phyloP scores from a whole-genome alignment of 148 eudicot species.

The Mesembryanthemum crystallinum region DNA sequence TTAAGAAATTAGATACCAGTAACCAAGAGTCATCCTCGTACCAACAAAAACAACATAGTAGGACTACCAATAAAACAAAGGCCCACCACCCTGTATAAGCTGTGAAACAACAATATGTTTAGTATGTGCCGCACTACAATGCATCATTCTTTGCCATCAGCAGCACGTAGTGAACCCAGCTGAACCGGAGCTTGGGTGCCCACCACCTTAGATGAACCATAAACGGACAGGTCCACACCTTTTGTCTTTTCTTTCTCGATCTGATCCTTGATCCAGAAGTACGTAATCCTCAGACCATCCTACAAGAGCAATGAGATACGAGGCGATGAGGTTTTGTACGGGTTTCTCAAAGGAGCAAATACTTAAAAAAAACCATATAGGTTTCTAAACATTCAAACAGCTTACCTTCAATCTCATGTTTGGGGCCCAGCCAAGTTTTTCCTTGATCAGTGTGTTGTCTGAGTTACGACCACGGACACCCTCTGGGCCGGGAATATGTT shows the following conservation, averaged over 20 bases:
- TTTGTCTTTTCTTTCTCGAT: constrained; percentile 78
- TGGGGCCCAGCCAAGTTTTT: constrained; percentile 98
- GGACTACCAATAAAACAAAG: constrained; percentile 17
- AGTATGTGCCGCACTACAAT: neutral
- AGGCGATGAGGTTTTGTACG: neutral
- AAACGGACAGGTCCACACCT: constrained; percentile 61
- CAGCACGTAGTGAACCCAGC: constrained; percentile 91
- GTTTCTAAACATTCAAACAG: neutral
- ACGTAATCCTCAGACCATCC: constrained; percentile 95
- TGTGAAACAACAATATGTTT: constrained; percentile 1
- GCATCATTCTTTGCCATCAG: constrained; percentile 85
- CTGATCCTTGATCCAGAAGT: constrained; percentile 94
- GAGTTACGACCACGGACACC: constrained; percentile 99
- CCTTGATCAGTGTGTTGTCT: constrained; percentile 87
- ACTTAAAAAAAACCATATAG: neutral
- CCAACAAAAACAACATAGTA: neutral
- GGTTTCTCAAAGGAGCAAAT: neutral
- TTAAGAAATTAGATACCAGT: neutral
- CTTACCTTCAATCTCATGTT: constrained; percentile 84
- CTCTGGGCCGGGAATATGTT: constrained; percentile 97
- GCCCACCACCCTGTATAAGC: constrained; percentile 4
- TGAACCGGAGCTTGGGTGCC: constrained; percentile 92
- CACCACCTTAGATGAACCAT: constrained; percentile 93
- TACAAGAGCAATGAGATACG: constrained; percentile 18
- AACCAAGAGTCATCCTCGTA: neutral